phyloP scores from a whole-genome alignment of 306 rosid genomes.

The Astragalus membranaceus region DNA sequence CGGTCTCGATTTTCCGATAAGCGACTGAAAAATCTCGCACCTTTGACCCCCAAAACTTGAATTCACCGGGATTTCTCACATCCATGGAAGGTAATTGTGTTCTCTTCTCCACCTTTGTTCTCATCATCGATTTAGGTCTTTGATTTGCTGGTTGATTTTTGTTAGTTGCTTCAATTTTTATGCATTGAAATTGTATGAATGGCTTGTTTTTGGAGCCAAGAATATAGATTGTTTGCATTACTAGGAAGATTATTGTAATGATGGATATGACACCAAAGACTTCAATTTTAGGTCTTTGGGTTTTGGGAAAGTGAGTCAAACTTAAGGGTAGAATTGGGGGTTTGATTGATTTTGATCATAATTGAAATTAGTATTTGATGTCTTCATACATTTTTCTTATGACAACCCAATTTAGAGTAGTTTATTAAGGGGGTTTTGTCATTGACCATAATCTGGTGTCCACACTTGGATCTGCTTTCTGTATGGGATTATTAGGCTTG shows the following conservation, averaged over 20 bases:
- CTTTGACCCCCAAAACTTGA: conserved; percentile 23
- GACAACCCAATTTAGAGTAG: background rate
- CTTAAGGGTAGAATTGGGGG: conserved; percentile 22
- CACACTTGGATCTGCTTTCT: conserved; percentile 19
- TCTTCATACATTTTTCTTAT: conserved; percentile 10
- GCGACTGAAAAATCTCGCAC: conserved; percentile 15
- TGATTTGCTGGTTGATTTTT: conserved; percentile 21
- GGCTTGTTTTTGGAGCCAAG: conserved; percentile 13
- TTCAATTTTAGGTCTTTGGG: conserved; percentile 30
- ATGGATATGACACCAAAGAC: background rate
- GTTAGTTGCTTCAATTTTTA: conserved; percentile 14
- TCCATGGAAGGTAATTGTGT: conserved; percentile 77
- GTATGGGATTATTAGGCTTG: background rate
- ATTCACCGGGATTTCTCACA: conserved; percentile 20
- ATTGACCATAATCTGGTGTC: background rate
- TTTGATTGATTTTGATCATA: conserved; percentile 22
- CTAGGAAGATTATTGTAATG: conserved; percentile 26
- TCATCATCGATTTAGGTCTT: conserved; percentile 34
- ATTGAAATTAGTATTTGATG: background rate
- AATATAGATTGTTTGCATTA: conserved; percentile 20
- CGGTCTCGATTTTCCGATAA: conserved; percentile 35
- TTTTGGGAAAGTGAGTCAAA: conserved; percentile 27
- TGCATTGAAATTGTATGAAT: conserved; percentile 24
- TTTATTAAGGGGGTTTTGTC: background rate
- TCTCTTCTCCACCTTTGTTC: conserved; percentile 5